phyloP scores from a whole-genome alignment of 2,329 filamentous ascomycete genomes.

The Sphaceloma murrayae region DNA sequence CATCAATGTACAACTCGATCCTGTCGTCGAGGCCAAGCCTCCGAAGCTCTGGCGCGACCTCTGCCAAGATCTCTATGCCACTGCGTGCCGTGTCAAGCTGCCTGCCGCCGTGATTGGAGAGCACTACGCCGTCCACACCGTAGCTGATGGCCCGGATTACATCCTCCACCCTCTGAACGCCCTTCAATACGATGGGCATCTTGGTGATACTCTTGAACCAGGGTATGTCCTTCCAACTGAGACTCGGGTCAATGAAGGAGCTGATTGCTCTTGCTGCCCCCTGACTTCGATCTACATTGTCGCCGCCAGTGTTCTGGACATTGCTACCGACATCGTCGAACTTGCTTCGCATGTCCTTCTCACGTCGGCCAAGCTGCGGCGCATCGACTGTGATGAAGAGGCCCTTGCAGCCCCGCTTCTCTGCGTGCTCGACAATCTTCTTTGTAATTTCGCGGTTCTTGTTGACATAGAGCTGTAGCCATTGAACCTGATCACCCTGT shows the following conservation, averaged over 20 bases:
- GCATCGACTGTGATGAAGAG: conserved; percentile 98
- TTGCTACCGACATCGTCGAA: conserved; percentile 62
- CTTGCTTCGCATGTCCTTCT: conserved; percentile 97
- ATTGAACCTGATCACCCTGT: conserved; percentile 74
- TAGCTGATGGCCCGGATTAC: conserved; percentile 70
- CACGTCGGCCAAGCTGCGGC: conserved; percentile 83
- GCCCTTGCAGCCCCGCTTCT: conserved; percentile 82
- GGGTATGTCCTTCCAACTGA: conserved; percentile 77
- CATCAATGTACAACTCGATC: conserved; percentile 77
- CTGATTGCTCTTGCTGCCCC: conserved; percentile 92
- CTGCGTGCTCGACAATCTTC: conserved; percentile 83
- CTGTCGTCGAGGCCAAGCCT: conserved; percentile 62
- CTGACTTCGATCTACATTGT: conserved; percentile 73
- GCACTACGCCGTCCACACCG: conserved; percentile 73
- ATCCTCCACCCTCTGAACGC: conserved; percentile 91
- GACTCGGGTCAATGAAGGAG: conserved; percentile 88
- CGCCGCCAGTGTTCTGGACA: conserved; percentile 61
- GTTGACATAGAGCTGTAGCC: conserved; percentile 97
- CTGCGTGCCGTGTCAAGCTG: conserved; percentile 89
- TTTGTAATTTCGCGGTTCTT: conserved; percentile 86
- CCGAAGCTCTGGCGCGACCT: conserved; percentile 81
- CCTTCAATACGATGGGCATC: conserved; percentile 95
- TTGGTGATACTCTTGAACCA: conserved; percentile 87
- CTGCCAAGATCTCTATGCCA: conserved; percentile 79
- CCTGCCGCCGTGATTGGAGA: conserved; percentile 91